Conservation (phyloP, 2,329 filamentous ascomycete species). For the Hirsutella thompsonii region DNA sequence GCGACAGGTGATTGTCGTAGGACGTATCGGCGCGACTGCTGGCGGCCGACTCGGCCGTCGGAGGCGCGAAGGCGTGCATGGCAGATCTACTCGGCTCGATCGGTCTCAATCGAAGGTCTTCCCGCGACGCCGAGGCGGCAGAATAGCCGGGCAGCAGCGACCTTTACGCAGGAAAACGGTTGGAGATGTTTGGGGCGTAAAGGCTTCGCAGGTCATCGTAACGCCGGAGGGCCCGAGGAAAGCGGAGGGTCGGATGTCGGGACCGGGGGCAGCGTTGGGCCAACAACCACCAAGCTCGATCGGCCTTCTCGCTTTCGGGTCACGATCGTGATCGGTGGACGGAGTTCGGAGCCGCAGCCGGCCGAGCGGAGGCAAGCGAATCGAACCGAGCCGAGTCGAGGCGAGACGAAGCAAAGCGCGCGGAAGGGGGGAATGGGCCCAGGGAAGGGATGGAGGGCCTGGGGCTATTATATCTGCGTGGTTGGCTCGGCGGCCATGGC, state of each 20-base stretch:
- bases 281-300: too few species aligned
- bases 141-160: background rate
- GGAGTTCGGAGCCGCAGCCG: background rate
- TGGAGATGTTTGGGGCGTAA: background rate
- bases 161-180: background rate
- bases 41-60: background rate
- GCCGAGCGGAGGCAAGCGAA: background rate
- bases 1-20: too few species aligned
- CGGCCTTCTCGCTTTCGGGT: background rate
- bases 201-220: conserved; percentile 4
- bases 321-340: background rate
- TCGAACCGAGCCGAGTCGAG: background rate
- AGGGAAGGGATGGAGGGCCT: background rate
- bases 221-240: background rate
- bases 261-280: too few species aligned
- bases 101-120: background rate
- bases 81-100: background rate
- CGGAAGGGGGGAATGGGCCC: background rate
- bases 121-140: background rate
- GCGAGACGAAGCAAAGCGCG: background rate
- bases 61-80: conserved; percentile 6
- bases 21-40: too few species aligned
- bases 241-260: background rate
- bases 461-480: background rate
- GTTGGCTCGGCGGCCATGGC: background rate